Percentiles rank a stretch among this genome's conserved stretches.
Evolutionary conservation across 1,284 basidiomycete genomes (phyloP).

Genomic region (Austroboletus niveus): DNA sequence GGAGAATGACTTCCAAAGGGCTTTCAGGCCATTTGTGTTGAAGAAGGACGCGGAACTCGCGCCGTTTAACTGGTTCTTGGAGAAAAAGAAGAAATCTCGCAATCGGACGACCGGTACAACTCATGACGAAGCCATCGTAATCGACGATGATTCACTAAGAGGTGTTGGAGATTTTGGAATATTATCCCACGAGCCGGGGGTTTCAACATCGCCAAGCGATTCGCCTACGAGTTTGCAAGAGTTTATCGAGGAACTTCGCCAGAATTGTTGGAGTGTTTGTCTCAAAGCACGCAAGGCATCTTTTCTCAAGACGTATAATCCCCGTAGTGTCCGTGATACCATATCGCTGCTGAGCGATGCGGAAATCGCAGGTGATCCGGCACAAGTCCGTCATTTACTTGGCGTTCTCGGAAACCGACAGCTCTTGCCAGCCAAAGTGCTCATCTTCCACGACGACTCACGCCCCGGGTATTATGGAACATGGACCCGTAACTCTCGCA

Average conservation of each 20-base stretch:
- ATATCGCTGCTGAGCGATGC: slow-evolving; percentile 70
- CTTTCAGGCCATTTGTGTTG: slow-evolving; percentile 74
- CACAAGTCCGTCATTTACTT: slow-evolving; percentile 56
- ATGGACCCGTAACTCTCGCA: slow-evolving; percentile 72
- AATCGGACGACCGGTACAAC: slow-evolving; percentile 18
- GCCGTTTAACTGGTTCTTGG: slow-evolving; percentile 65
- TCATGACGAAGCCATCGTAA: slow-evolving; percentile 49
- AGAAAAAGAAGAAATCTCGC: slow-evolving; percentile 31
- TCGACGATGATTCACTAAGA: slow-evolving; percentile 42
- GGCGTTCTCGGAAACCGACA: slow-evolving; percentile 55
- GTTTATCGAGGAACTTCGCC: slow-evolving; percentile 16
- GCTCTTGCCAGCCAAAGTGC: slow-evolving; percentile 64
- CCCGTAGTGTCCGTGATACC: slow-evolving; percentile 51
- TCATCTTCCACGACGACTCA: slow-evolving; percentile 74
- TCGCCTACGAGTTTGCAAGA: slow-evolving; percentile 14
- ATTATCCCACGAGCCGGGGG: background rate
- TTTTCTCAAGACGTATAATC: slow-evolving; percentile 35
- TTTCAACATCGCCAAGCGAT: background rate
- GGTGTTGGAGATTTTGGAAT: slow-evolving; percentile 20
- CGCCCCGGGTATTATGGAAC: slow-evolving; percentile 87
- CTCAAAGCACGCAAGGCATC: slow-evolving; percentile 9
- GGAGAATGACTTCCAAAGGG: slow-evolving; percentile 67
- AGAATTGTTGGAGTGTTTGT: slow-evolving; percentile 2
- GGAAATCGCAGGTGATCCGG: slow-evolving; percentile 68
- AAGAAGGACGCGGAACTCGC: slow-evolving; percentile 73